Percentiles rank a stretch among this genome's conserved stretches.
phyloP scores from a whole-genome alignment of 176 grass and related monocot species.

The Triticum turgidum region DNA sequence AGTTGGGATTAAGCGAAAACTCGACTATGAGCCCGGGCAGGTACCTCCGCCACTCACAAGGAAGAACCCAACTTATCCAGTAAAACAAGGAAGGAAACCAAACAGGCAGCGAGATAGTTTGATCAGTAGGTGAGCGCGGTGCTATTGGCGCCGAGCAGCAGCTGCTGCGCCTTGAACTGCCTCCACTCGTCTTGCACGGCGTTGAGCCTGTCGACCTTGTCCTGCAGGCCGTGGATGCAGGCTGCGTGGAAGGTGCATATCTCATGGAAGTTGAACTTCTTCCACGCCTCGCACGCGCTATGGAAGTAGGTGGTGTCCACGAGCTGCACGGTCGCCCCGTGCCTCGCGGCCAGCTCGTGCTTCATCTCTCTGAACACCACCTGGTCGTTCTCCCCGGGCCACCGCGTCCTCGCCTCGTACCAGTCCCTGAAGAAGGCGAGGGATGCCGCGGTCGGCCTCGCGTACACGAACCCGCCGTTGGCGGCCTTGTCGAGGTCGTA shows the following conservation, averaged over 20 bases:
- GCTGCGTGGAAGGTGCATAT: too few species aligned
- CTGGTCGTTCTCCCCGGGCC: conserved; percentile 28
- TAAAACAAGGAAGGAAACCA: background rate
- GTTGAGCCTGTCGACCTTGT: background rate
- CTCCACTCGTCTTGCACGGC: conserved; percentile 19
- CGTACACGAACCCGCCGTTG: background rate
- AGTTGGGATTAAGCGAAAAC: too few species aligned
- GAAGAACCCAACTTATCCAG: background rate
- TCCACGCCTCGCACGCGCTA: background rate
- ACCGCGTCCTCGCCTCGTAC: conserved; percentile 20
- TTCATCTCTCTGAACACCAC: conserved; percentile 34
- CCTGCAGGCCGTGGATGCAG: conserved; percentile 4
- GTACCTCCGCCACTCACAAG: too few species aligned
- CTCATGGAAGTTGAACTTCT: too few species aligned
- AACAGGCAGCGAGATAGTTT: background rate
- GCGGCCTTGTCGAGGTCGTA: conserved; percentile 31
- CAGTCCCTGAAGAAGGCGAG: conserved; percentile 27
- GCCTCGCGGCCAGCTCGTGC: background rate
- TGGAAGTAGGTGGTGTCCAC: conserved; percentile 31
- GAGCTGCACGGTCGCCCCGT: conserved; percentile 15
- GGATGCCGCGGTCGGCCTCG: background rate
- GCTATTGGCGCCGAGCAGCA: background rate
- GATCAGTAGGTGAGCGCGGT: background rate
- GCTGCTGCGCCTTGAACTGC: background rate
- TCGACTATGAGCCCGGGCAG: too few species aligned